A percentile compares a stretch with the other conserved stretches of the same genome.
These are phyloP conservation scores for Scedosporium dehoogii DNA, from an alignment of 2,329 filamentous ascomycete genomes.

Conservation along the genomic window DNA sequence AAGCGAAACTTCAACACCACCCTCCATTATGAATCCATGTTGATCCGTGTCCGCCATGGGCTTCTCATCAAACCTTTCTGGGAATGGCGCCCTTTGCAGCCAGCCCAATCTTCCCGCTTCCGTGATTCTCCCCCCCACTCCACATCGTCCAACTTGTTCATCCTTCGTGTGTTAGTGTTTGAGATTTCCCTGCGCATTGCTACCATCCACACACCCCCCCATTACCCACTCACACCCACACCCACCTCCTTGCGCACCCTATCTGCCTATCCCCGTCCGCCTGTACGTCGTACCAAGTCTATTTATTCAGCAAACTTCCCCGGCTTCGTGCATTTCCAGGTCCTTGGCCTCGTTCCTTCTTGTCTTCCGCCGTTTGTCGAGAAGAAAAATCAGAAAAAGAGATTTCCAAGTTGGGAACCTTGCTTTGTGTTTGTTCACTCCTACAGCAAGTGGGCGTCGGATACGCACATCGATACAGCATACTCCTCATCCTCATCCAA, in stretches of 20 bases:
- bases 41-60: too few species aligned
- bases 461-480: too few species aligned
- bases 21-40: too few species aligned
- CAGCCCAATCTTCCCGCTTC: not conserved
- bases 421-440: too few species aligned
- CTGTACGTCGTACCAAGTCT: not conserved
- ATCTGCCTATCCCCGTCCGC: not conserved
- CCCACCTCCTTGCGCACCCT: not conserved
- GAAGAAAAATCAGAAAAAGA: not conserved
- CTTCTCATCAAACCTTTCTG: not conserved
- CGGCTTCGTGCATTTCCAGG: not conserved
- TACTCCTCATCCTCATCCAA: not conserved
- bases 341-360: not conserved
- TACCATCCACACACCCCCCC: not conserved
- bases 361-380: not conserved
- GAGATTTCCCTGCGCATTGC: not conserved
- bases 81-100: not conserved
- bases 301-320: not conserved
- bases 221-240: not conserved
- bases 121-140: not conserved
- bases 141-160: not conserved
- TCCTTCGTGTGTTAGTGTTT: not conserved
- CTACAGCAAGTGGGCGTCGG: too few species aligned
- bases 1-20: too few species aligned
- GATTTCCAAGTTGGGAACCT: too few species aligned